phyloP scores from a whole-genome alignment of 2,329 filamentous ascomycete genomes.

The Dryadomyces quercus-mongolicae region DNA sequence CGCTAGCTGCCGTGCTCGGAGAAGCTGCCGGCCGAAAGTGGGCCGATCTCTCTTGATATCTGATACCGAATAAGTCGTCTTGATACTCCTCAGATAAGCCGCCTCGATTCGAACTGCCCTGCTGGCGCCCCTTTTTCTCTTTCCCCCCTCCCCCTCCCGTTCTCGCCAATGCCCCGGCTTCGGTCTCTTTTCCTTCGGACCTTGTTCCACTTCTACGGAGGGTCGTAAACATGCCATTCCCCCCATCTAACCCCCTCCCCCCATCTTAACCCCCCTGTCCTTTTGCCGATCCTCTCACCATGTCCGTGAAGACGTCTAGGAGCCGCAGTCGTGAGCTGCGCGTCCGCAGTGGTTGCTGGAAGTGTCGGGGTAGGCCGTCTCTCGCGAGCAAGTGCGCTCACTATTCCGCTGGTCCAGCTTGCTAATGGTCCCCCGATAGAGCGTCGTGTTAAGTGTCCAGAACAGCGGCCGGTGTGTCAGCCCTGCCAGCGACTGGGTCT shows the following conservation, averaged over 20 bases:
- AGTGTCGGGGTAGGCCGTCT: conserved; percentile 1
- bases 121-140: no score
- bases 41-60: background rate
- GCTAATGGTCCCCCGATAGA: background rate
- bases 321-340: background rate
- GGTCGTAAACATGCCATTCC: no score
- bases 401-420: background rate
- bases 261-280: background rate
- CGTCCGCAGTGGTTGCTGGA: conserved; percentile 2
- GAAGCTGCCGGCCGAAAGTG: background rate
- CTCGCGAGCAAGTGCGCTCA: background rate
- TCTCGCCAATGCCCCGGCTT: no score
- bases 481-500: conserved; percentile 1
- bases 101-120: no score
- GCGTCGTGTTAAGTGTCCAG: conserved; percentile 4
- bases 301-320: background rate
- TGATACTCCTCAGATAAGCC: no score
- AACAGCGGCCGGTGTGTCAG: conserved; percentile 1
- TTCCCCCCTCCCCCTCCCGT: no score
- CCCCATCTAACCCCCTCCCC: background rate
- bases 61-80: no score
- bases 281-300: background rate
- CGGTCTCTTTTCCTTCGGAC: no score
- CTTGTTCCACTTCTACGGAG: no score
- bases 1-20: background rate